A percentile compares a stretch with the other conserved stretches of the same genome.
Conservation (phyloP, 73 alveolate species). For the Tetrahymena thermophila region DNA sequence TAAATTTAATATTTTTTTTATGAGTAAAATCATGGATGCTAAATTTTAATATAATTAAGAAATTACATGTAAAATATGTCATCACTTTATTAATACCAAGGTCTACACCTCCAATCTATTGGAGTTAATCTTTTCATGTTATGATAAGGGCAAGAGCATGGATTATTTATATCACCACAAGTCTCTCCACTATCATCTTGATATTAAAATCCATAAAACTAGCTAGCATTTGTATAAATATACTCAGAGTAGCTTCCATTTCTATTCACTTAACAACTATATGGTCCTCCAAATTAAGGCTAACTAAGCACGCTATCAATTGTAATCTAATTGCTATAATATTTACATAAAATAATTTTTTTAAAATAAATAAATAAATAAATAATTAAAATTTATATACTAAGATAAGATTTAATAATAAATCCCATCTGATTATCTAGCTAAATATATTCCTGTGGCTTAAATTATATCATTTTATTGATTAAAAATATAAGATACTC, state of each 20-base stretch:
- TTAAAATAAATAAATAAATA: not conserved
- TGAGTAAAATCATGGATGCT: too few species aligned
- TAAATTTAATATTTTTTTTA: not conserved
- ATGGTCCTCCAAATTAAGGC: not conserved
- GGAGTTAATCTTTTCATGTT: not conserved
- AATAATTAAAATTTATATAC: not conserved
- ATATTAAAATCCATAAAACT: not conserved
- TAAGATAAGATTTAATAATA: not conserved
- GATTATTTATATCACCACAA: not conserved
- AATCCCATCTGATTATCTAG: not conserved
- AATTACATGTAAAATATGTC: not conserved
- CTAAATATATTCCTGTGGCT: not conserved
- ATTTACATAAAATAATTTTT: not conserved
- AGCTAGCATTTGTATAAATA: not conserved
- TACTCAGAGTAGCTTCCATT: not conserved
- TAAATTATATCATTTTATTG: not conserved
- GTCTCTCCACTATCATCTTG: not conserved
- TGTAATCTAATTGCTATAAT: not conserved
- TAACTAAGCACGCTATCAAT: not conserved
- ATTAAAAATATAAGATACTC: not conserved
- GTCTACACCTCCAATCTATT: not conserved
- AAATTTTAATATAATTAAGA: not conserved
- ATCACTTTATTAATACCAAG: not conserved
- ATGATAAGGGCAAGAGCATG: not conserved
- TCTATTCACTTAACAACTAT: not conserved